These are phyloP conservation scores for Phascolomyces articulosus DNA, from an alignment of 371 early-diverging fungal species.

Conservation along the genomic window DNA sequence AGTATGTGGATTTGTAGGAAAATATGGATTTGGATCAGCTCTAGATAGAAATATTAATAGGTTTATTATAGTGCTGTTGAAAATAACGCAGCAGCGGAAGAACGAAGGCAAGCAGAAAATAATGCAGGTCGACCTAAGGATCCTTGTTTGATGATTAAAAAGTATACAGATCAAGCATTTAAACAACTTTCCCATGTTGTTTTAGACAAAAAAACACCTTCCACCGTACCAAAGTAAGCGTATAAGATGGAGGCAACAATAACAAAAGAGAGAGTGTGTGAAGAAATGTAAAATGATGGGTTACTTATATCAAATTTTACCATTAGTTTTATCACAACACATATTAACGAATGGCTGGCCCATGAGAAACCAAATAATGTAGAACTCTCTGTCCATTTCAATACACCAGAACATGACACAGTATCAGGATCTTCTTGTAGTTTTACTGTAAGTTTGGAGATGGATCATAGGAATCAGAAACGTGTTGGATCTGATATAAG, in stretches of 20 bases:
- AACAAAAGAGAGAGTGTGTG: no score
- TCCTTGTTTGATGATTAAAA: slow-evolving; percentile 28
- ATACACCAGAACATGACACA: slow-evolving; percentile 24
- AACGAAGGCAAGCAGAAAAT: slow-evolving; percentile 19
- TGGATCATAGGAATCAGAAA: no score
- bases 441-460: slow-evolving; percentile 36
- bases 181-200: slow-evolving; percentile 23
- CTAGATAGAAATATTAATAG: background rate
- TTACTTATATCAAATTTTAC: no score
- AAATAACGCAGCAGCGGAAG: slow-evolving; percentile 27
- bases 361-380: slow-evolving; percentile 27
- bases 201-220: slow-evolving; percentile 2
- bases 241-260: no score
- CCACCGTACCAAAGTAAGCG: slow-evolving; percentile 11
- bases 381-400: slow-evolving; percentile 19
- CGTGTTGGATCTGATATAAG: no score
- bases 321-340: slow-evolving; percentile 31
- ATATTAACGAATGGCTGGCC: slow-evolving; percentile 31
- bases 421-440: slow-evolving; percentile 38
- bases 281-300: no score
- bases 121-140: slow-evolving; percentile 27
- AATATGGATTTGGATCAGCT: background rate
- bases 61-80: slow-evolving; percentile 21
- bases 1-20: slow-evolving; percentile 6
- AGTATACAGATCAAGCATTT: slow-evolving; percentile 31